Conservation (phyloP, 257 asterid species). For the Fraxinus quadrangulata region DNA sequence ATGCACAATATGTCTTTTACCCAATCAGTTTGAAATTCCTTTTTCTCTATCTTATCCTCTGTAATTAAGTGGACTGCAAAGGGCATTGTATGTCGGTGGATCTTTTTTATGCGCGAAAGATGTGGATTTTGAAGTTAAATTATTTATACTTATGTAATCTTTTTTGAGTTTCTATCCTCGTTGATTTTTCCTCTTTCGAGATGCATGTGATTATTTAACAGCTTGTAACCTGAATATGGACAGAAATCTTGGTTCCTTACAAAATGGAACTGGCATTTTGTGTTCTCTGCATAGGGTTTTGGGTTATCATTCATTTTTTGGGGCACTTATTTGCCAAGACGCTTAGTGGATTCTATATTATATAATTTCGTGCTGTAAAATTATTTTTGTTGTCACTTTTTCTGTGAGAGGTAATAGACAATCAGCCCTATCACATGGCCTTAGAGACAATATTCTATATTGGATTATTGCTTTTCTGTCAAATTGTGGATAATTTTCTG, state of each 20-base stretch:
- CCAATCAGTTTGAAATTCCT: not conserved
- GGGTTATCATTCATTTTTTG: not conserved
- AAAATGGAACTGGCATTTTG: not conserved
- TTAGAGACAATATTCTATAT: not conserved
- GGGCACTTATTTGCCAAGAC: not conserved
- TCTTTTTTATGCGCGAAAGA: not conserved
- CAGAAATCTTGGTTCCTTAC: not conserved
- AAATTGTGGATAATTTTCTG: conserved; percentile 2
- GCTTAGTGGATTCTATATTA: not conserved
- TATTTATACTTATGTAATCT: not conserved
- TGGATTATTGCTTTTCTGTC: not conserved
- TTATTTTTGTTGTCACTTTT: not conserved
- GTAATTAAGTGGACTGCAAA: not conserved
- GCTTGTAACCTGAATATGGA: not conserved
- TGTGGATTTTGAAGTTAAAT: not conserved
- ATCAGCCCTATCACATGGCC: not conserved
- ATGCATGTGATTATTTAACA: not conserved
- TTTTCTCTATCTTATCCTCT: not conserved
- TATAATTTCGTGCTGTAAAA: not conserved
- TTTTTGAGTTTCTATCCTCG: not conserved
- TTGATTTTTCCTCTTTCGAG: not conserved
- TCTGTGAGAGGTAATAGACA: not conserved
- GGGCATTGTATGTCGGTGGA: not conserved
- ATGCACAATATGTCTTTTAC: not conserved
- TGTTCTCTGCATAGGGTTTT: not conserved